These are phyloP conservation scores for Yamadazyma jaroonii DNA, from an alignment of 1,139 yeast species.

Conservation along the genomic window DNA sequence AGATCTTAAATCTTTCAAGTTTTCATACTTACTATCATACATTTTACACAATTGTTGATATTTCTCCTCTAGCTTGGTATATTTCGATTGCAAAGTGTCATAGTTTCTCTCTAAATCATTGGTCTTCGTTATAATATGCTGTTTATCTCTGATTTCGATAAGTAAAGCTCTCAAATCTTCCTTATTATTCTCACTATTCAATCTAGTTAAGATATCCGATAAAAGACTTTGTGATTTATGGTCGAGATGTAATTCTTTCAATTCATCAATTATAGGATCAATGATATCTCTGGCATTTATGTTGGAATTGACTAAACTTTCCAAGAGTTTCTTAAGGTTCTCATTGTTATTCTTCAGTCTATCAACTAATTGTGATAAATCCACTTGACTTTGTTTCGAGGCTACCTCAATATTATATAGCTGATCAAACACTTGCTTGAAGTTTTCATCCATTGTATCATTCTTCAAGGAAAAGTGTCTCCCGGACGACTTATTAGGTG, in stretches of 20 bases:
- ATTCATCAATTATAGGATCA: conserved; percentile 25
- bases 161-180: conserved; percentile 1
- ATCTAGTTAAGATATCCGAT: conserved; percentile 17
- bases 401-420: conserved; percentile 30
- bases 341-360: conserved; percentile 43
- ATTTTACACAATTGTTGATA: conserved; percentile 21
- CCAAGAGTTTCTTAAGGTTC: conserved; percentile 33
- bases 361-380: conserved; percentile 36
- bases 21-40: conserved; percentile 27
- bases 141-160: conserved; percentile 1
- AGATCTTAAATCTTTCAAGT: conserved; percentile 21
- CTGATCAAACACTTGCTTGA: conserved; percentile 27
- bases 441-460: conserved; percentile 10
- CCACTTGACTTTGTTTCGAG: conserved; percentile 35
- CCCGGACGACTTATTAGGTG: conserved; percentile 19
- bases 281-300: conserved; percentile 19
- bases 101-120: conserved; percentile 4
- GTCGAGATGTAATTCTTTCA: conserved; percentile 24
- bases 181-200: conserved; percentile 5
- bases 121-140: conserved; percentile 1
- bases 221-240: conserved; percentile 17
- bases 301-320: conserved; percentile 12
- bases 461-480: conserved; percentile 22
- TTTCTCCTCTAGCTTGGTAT: conserved; percentile 15
- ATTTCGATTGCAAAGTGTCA: conserved; percentile 1